A percentile compares a stretch with the other conserved stretches of the same genome.
Conservation (phyloP, 2,329 filamentous ascomycete species). For the Ciborinia camelliae region DNA sequence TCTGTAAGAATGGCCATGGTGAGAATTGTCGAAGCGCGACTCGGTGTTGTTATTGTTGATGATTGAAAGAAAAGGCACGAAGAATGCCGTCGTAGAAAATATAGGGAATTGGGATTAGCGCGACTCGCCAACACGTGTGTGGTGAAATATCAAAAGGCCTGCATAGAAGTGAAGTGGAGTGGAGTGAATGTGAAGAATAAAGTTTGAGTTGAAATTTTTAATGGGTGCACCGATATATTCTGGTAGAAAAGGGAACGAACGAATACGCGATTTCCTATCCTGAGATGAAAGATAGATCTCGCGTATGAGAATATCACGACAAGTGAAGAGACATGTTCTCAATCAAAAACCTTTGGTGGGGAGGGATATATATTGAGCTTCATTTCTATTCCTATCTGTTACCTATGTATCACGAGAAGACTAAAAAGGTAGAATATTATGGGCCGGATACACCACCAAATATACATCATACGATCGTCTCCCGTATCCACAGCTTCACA, state of each 20-base stretch:
- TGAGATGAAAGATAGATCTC: background rate
- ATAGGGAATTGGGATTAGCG: no score
- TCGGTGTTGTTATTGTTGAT: background rate
- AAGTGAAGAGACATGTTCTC: no score
- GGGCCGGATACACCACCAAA: background rate
- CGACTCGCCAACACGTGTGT: background rate
- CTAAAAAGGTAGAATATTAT: background rate
- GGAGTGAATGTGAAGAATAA: no score
- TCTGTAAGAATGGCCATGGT: background rate
- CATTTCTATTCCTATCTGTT: background rate
- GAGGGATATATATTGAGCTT: background rate
- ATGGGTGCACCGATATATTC: background rate
- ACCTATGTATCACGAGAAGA: no score
- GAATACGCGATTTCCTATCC: background rate
- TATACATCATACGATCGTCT: background rate
- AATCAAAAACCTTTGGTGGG: no score
- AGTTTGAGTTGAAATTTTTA: background rate
- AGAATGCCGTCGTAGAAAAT: background rate
- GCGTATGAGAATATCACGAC: background rate
- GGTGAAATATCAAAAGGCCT: background rate
- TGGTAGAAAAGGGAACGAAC: background rate
- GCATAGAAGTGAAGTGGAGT: background rate
- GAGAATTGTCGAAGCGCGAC: rapidly evolving
- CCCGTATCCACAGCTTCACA: background rate
- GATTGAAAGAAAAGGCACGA: background rate